Conservation (phyloP, 768 basidiomycete genomes). For the Calocera cornea region DNA sequence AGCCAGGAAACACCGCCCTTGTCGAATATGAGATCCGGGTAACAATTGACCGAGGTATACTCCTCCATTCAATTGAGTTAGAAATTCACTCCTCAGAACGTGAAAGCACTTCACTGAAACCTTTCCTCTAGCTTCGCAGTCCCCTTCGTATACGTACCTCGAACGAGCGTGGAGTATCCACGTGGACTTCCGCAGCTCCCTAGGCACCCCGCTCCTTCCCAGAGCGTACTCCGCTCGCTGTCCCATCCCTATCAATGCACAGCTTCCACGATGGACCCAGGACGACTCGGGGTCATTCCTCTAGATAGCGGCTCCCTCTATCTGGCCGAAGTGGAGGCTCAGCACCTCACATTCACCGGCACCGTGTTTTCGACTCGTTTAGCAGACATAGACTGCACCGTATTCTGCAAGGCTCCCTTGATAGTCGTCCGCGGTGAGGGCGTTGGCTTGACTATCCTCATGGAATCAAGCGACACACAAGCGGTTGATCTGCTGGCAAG, state of each 20-base stretch:
- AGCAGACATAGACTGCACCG: neutral
- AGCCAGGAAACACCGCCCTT: neutral
- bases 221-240: too few relatives aligned
- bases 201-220: neutral
- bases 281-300: too few relatives aligned
- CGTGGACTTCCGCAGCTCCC: neutral
- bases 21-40: neutral
- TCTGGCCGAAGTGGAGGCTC: neutral
- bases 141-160: neutral
- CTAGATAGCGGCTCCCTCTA: too few relatives aligned
- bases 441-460: neutral
- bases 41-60: neutral
- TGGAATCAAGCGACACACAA: neutral
- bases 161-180: neutral
- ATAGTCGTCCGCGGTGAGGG: neutral
- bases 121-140: neutral
- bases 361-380: neutral
- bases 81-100: too few relatives aligned
- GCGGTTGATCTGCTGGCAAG: neutral
- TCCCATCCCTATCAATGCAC: too few relatives aligned
- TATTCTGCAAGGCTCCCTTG: neutral
- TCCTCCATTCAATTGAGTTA: neutral
- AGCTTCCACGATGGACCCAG: too few relatives aligned
- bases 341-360: neutral
- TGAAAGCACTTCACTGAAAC: too few relatives aligned